Percentiles rank a stretch among this genome's conserved stretches.
Evolutionary conservation across 2,329 filamentous ascomycete species (phyloP).

Genomic region (Cordyceps farinosa): DNA sequence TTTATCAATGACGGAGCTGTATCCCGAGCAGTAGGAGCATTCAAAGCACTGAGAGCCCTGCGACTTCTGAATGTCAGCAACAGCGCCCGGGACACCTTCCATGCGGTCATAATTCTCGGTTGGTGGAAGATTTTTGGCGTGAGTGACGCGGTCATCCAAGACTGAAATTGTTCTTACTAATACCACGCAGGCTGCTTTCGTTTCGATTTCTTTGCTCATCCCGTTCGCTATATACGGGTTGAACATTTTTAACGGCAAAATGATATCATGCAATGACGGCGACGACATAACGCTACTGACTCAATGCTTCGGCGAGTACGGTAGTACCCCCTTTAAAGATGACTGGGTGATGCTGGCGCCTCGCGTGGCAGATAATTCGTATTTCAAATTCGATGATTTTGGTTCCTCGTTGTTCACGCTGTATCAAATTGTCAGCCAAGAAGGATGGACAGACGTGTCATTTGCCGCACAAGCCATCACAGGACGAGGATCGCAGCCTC

Average conservation of each 20-base stretch:
- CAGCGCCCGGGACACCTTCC: slow-evolving; percentile 91
- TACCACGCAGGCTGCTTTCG: slow-evolving; percentile 67
- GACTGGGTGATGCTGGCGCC: slow-evolving; percentile 81
- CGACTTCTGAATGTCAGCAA: slow-evolving; percentile 93
- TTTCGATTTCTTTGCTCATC: slow-evolving; percentile 89
- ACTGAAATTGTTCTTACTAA: slow-evolving; percentile 19
- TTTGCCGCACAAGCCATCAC: slow-evolving; percentile 80
- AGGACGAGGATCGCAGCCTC: slow-evolving; percentile 69
- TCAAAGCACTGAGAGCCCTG: slow-evolving; percentile 91
- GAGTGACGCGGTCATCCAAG: slow-evolving; percentile 32
- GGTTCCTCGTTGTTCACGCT: slow-evolving; percentile 91
- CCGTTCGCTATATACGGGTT: slow-evolving; percentile 95
- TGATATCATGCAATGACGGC: slow-evolving; percentile 69
- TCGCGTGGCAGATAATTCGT: slow-evolving; percentile 74
- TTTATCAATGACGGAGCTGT: slow-evolving; percentile 78
- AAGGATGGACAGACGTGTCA: slow-evolving; percentile 96
- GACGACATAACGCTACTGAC: slow-evolving; percentile 55
- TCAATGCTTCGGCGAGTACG: slow-evolving; percentile 82
- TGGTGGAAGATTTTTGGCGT: slow-evolving; percentile 90
- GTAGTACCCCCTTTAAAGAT: slow-evolving; percentile 66
- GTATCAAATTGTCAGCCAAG: slow-evolving; percentile 97
- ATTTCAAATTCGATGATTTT: slow-evolving; percentile 92
- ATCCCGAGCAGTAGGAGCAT: slow-evolving; percentile 87
- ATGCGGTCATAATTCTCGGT: slow-evolving; percentile 89
- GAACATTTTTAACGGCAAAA: slow-evolving; percentile 83